These are phyloP conservation scores for Gentiana dahurica DNA, from an alignment of 257 asterid genomes.

Conservation along the genomic window DNA sequence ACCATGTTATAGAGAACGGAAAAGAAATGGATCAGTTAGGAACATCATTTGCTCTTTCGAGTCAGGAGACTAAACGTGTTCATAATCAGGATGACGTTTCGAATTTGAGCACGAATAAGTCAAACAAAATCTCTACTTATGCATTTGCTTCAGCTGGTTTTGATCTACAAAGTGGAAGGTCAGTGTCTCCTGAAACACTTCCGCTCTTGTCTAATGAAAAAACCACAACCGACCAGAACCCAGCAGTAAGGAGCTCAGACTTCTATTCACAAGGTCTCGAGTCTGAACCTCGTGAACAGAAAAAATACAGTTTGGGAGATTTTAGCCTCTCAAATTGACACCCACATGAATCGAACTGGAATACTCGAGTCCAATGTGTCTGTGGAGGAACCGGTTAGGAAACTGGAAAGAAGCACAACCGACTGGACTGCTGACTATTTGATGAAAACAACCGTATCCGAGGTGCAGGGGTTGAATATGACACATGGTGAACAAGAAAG, in stretches of 20 bases:
- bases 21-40: neutral
- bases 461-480: constrained; percentile 12
- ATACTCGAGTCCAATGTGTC: too few species aligned
- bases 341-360: too few species aligned
- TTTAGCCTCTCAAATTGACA: too few species aligned
- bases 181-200: constrained; percentile 53
- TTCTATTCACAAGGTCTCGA: too few species aligned
- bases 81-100: constrained; percentile 12
- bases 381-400: too few species aligned
- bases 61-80: constrained; percentile 12
- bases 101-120: constrained; percentile 14
- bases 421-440: constrained; percentile 3
- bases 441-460: constrained; percentile 13
- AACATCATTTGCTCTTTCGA: too few species aligned
- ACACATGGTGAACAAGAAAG: constrained; percentile 53
- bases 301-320: too few species aligned
- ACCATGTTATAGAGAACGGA: constrained; percentile 8
- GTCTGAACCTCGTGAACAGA: too few species aligned
- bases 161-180: constrained; percentile 23
- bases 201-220: constrained; percentile 52
- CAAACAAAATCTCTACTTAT: constrained; percentile 9
- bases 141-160: constrained; percentile 18
- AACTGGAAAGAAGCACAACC: too few species aligned
- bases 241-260: too few species aligned
- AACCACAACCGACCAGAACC: constrained; percentile 1